Evolutionary conservation across 805 yeast species (phyloP), one percentile per base, ranked within the genome.

Genomic region (Naumovozyma dairenensis): DNA sequence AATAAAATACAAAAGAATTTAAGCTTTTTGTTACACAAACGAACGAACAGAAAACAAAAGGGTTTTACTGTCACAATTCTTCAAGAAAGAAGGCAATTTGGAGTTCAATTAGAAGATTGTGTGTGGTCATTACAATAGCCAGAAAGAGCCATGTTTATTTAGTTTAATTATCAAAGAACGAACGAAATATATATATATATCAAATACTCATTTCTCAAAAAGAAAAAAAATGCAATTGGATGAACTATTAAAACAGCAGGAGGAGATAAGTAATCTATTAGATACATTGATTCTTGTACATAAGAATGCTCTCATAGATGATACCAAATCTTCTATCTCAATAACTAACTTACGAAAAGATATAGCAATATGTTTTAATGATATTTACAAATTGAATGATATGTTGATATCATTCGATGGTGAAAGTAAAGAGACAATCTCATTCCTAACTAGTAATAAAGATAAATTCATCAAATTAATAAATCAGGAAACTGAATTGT

Each of bases 351-450:
- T 53, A 8, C 37, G 61, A 21, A 45, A 34, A 4, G 57, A 55
- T 35, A 49, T 56, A 21, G 31, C 39, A 22, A 45, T 50, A 3
- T 53, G 58, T 28, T 42, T 53, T 16, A 48, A 50, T 28, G 60
- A 56, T 35, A 21, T 53, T 19, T 42, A 42, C 26, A 44, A 28
- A 8, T 29, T 55, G 21, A 53, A 55, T 37, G 42, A 45, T 14
- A 37, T 46, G 41, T 37, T 53, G 10, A 45, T 47, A 2, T 39
- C 50, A 2, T 42, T 40, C 30, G 48, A 51, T 35, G 58, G 57
- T 7, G 42, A 46, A 17, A 39, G 55, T 10, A 46, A 37, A 27
- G 42, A 31, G 14, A 49, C 48, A 28, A 43, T 55, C 10, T 39
- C 32, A 3, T 18, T 21, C 7, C 30, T 51, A 15, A 29, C 31